A percentile compares a stretch with the other conserved stretches of the same genome.
phyloP scores from a whole-genome alignment of 169 alveolate species.

The Plasmodium ovale region DNA sequence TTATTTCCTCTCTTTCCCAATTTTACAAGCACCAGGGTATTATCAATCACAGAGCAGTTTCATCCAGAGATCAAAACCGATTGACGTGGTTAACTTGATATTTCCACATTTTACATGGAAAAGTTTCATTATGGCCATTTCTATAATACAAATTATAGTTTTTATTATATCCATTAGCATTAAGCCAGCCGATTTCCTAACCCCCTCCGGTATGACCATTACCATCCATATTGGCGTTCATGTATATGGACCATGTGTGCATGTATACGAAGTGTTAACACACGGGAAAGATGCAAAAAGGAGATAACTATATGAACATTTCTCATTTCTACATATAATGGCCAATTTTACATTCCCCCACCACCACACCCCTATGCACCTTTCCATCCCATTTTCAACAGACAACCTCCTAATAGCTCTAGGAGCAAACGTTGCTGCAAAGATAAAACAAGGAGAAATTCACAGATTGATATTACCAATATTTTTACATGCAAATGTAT shows the following conservation, averaged over 20 bases:
- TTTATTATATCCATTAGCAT: constrained; percentile 72
- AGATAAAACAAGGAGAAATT: constrained; percentile 86
- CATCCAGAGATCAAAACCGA: constrained; percentile 71
- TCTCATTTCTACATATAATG: not conserved
- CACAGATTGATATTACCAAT: constrained; percentile 87
- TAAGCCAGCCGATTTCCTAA: constrained; percentile 56
- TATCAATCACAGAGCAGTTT: constrained; percentile 70
- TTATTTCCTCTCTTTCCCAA: too few relatives aligned
- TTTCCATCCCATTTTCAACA: constrained; percentile 48
- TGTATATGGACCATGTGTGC: not conserved
- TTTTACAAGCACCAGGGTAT: constrained; percentile 64
- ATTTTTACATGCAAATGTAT: constrained; percentile 86
- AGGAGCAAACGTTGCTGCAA: constrained; percentile 86
- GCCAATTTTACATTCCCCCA: constrained; percentile 5
- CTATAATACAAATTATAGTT: constrained; percentile 76
- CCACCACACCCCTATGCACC: constrained; percentile 38
- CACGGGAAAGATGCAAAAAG: not conserved
- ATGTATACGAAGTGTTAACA: not conserved
- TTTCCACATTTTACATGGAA: constrained; percentile 80
- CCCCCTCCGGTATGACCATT: constrained; percentile 70
- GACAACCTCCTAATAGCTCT: constrained; percentile 73
- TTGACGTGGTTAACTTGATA: constrained; percentile 75
- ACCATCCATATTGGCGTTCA: not conserved
- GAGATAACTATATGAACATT: too few relatives aligned
- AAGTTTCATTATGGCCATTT: constrained; percentile 76